Evolutionary conservation across 441 rosid species (phyloP).

Genomic region (Mallotus repandus): DNA sequence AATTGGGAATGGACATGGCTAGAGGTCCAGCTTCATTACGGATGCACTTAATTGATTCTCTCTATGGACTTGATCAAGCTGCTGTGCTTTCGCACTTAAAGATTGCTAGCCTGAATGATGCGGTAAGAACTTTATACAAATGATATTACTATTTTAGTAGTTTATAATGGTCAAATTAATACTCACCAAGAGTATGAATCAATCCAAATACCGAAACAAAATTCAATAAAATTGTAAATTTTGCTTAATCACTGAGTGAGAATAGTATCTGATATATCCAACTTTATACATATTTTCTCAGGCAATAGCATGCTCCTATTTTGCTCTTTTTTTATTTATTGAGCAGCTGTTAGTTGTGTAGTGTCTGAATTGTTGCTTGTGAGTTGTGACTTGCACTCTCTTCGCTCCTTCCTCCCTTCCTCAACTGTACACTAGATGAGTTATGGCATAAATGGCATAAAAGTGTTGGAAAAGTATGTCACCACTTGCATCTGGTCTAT

Average conservation of each 20-base stretch:
- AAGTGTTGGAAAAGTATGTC: not conserved
- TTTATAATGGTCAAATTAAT: not conserved
- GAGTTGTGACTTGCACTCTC: not conserved
- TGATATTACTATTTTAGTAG: slow-evolving; percentile 12
- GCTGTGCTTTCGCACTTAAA: slow-evolving; percentile 41
- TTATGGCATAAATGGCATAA: not conserved
- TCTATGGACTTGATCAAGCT: slow-evolving; percentile 60
- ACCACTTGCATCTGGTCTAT: not conserved
- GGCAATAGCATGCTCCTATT: not conserved
- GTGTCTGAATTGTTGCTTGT: not conserved
- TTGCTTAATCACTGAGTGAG: not conserved
- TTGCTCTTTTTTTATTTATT: not conserved
- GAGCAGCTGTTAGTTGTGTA: not conserved
- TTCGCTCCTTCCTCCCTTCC: not conserved
- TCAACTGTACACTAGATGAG: not conserved
- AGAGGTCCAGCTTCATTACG: slow-evolving; percentile 86
- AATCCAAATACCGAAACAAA: not conserved
- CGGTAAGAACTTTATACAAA: slow-evolving; percentile 9
- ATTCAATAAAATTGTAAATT: not conserved
- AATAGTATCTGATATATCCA: not conserved
- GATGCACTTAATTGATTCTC: slow-evolving; percentile 76
- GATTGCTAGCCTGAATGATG: slow-evolving; percentile 35
- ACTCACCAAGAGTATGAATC: not conserved
- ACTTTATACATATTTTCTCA: no score
- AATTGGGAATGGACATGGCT: slow-evolving; percentile 67